A percentile compares a stretch with the other conserved stretches of the same genome.
Conservation (phyloP, 139 green algal genomes). For the Zygnema cylindricum region DNA sequence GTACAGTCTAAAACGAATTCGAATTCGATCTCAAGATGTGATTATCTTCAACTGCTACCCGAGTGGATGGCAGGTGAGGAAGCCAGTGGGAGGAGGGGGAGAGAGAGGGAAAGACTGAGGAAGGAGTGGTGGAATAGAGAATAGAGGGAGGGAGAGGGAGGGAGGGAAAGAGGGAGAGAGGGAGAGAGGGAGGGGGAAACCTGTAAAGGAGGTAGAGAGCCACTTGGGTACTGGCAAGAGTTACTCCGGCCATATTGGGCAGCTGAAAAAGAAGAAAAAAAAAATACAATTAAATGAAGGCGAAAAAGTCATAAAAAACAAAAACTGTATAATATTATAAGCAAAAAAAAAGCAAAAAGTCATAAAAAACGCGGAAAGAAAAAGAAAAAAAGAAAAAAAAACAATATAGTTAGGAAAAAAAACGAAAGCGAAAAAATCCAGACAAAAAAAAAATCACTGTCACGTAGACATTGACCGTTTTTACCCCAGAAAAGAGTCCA, state of each 20-base stretch:
- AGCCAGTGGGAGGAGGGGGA: neutral
- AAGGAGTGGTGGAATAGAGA: too few relatives aligned
- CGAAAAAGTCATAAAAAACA: neutral
- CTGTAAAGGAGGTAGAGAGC: slow-evolving; percentile 13
- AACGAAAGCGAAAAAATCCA: too few relatives aligned
- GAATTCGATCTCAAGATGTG: slow-evolving; percentile 13
- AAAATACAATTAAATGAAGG: neutral
- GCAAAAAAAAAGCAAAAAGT: too few relatives aligned
- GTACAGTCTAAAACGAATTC: slow-evolving; percentile 10
- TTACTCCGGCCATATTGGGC: neutral
- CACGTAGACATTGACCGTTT: neutral
- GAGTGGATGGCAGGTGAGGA: slow-evolving; percentile 5
- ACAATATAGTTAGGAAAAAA: neutral
- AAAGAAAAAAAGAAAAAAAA: neutral
- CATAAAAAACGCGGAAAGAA: neutral
- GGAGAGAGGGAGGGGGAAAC: neutral
- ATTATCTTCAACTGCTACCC: slow-evolving; percentile 24
- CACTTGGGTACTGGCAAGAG: slow-evolving; percentile 3
- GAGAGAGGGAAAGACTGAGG: neutral
- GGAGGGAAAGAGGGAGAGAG: neutral
- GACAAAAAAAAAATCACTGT: slow-evolving; percentile 1
- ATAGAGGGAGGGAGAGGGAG: neutral
- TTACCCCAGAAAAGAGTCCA: slow-evolving; percentile 5
- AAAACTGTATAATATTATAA: neutral
- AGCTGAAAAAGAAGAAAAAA: neutral